Conservation (phyloP, 495 filamentous ascomycete genomes). For the Xylaria longipes region DNA sequence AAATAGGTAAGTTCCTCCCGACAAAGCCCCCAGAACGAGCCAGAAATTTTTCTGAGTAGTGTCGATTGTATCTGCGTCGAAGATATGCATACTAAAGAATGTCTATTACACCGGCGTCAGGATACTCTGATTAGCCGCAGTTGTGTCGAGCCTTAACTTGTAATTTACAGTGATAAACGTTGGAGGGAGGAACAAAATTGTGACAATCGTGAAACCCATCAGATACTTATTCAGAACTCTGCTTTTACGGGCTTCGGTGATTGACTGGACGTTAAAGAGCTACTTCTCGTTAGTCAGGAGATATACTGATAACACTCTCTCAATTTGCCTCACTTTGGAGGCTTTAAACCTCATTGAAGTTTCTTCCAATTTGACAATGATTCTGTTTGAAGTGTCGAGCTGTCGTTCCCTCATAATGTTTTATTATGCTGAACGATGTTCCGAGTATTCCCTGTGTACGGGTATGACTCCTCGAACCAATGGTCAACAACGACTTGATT, state of each 20-base stretch:
- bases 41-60: neutral
- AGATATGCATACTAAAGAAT: slow-evolving; percentile 5
- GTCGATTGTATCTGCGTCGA: neutral
- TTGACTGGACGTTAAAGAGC: slow-evolving; percentile 6
- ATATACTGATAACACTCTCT: no score
- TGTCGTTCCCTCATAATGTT: neutral
- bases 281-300: neutral
- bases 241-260: neutral
- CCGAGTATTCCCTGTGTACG: neutral
- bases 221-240: slow-evolving; percentile 4
- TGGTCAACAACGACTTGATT: neutral
- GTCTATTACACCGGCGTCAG: neutral
- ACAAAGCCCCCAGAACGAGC: slow-evolving; percentile 1
- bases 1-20: slow-evolving; percentile 3
- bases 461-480: neutral
- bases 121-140: neutral
- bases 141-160: neutral
- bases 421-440: neutral
- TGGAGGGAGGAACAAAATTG: slow-evolving; percentile 6
- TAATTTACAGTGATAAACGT: neutral
- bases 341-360: neutral
- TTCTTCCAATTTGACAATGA: neutral
- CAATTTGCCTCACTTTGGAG: neutral
- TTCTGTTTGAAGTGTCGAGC: neutral
- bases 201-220: slow-evolving; percentile 9